These are phyloP conservation scores for Verticillium nubilum DNA, from an alignment of 2,329 filamentous ascomycete species.

Conservation along the genomic window DNA sequence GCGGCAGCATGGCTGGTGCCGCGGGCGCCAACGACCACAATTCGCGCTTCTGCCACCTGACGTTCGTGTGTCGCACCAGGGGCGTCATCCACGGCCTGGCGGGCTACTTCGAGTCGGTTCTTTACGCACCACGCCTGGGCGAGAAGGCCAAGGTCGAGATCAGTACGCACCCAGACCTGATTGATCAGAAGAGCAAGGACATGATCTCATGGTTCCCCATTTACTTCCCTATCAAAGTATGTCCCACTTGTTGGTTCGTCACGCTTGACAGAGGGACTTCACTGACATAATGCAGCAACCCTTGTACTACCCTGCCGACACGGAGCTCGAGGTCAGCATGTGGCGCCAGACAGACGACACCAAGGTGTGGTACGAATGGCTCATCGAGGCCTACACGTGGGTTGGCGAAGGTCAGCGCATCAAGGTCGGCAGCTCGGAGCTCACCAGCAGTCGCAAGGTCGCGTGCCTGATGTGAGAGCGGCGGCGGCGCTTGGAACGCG, in stretches of 20 bases:
- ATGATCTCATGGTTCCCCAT: conserved; percentile 99
- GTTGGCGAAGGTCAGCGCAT: conserved; percentile 54
- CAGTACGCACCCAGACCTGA: conserved; percentile 86
- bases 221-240: conserved; percentile 90
- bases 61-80: conserved; percentile 71
- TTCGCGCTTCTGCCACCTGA: conserved; percentile 68
- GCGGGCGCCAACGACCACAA: conserved; percentile 91
- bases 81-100: conserved; percentile 87
- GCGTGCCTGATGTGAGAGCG: conserved; percentile 60
- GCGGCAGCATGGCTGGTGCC: conserved; percentile 67
- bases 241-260: conserved; percentile 16
- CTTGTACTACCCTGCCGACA: conserved; percentile 76
- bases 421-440: conserved; percentile 59
- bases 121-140: conserved; percentile 59
- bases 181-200: conserved; percentile 86
- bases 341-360: conserved; percentile 93
- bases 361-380: conserved; percentile 98
- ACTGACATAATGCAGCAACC: conserved; percentile 56
- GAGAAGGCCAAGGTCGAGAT: conserved; percentile 65
- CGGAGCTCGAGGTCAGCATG: conserved; percentile 86
- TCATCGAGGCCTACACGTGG: conserved; percentile 77
- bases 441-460: conserved; percentile 64
- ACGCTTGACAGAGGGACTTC: not conserved
- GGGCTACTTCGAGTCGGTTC: conserved; percentile 94
- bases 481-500: too few relatives aligned